Evolutionary conservation across 768 basidiomycete species (phyloP).

Genomic region (Tulasnella sp.): DNA sequence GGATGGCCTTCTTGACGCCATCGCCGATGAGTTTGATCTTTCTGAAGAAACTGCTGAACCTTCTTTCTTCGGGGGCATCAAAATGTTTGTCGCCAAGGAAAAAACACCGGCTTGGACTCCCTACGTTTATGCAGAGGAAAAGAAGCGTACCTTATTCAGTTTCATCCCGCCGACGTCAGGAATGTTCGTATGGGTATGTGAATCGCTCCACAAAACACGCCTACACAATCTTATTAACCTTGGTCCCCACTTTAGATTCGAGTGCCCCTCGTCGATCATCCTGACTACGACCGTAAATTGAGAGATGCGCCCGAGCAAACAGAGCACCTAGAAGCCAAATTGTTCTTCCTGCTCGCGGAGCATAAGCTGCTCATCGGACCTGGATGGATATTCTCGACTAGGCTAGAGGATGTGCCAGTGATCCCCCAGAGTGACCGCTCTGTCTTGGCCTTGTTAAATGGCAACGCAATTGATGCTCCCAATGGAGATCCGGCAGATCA

Average conservation of each 20-base stretch:
- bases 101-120: constrained; percentile 37
- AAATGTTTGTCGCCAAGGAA: constrained; percentile 25
- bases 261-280: constrained; percentile 50
- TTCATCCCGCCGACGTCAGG: constrained; percentile 71
- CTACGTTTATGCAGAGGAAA: constrained; percentile 26
- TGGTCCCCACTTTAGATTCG: constrained; percentile 35
- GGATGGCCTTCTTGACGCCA: constrained; percentile 51
- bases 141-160: constrained; percentile 38
- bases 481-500: neutral
- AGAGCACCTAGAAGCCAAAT: constrained; percentile 42
- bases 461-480: constrained; percentile 5
- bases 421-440: neutral
- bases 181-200: constrained; percentile 66
- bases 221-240: neutral
- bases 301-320: constrained; percentile 26
- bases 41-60: constrained; percentile 26
- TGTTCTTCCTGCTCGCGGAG: constrained; percentile 51
- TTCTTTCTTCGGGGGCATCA: constrained; percentile 23
- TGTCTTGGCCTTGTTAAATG: constrained; percentile 15
- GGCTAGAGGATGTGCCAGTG: constrained; percentile 20
- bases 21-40: constrained; percentile 53
- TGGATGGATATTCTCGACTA: constrained; percentile 35
- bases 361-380: constrained; percentile 54
- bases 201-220: too few species aligned
- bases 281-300: constrained; percentile 27